Conservation (phyloP, 768 basidiomycete genomes). For the Boletellus sp. region DNA sequence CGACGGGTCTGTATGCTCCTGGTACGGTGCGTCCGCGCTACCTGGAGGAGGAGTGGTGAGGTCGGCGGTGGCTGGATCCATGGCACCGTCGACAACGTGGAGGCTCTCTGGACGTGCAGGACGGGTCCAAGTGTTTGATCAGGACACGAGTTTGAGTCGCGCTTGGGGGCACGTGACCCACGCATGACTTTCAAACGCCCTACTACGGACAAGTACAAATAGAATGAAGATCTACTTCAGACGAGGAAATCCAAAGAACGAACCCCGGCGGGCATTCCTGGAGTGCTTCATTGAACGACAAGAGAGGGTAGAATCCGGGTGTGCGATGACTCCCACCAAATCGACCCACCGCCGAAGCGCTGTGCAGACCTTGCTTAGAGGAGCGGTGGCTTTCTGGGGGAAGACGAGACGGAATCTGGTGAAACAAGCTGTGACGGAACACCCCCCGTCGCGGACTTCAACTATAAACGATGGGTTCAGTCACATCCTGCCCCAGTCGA, state of each 20-base stretch:
- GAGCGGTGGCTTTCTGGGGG: constrained; percentile 15
- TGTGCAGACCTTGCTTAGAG: background rate
- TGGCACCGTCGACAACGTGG: constrained; percentile 7
- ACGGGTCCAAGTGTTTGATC: constrained; percentile 13
- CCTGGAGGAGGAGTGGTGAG: constrained; percentile 29
- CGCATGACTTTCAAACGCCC: no score
- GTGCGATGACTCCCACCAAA: background rate
- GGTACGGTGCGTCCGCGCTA: constrained; percentile 40
- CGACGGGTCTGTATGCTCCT: constrained; percentile 49
- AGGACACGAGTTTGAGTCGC: constrained; percentile 27
- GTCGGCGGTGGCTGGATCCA: constrained; percentile 21
- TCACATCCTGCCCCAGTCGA: background rate
- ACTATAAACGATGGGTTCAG: constrained; percentile 9
- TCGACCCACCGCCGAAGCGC: background rate
- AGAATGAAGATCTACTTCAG: constrained; percentile 9
- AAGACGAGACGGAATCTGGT: constrained; percentile 11
- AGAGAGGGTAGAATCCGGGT: background rate
- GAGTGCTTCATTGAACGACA: background rate
- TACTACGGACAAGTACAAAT: background rate
- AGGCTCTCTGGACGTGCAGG: background rate
- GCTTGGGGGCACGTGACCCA: constrained; percentile 29
- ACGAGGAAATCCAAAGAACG: background rate
- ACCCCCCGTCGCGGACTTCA: constrained; percentile 17
- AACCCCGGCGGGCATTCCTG: background rate
- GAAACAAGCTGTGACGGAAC: constrained; percentile 8